These are phyloP conservation scores for Oryza punctata DNA, from an alignment of 176 grass and related monocot species.

Conservation along the genomic window DNA sequence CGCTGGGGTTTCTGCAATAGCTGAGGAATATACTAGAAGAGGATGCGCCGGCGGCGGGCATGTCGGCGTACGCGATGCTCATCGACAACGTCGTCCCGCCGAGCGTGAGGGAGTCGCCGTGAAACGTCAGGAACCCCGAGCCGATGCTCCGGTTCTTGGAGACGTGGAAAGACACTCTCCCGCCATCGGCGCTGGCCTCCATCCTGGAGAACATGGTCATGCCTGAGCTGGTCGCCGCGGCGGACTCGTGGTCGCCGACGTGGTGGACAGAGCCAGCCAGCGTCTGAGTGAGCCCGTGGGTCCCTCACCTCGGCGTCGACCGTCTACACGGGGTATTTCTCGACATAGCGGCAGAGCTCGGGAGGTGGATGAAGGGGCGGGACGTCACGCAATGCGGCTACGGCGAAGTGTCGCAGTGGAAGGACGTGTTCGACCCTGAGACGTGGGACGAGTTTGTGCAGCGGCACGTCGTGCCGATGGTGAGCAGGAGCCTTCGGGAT, in stretches of 20 bases:
- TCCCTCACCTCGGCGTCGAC: conserved; percentile 44
- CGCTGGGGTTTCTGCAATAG: conserved; percentile 37
- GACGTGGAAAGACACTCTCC: conserved; percentile 55
- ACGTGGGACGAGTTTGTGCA: conserved; percentile 55
- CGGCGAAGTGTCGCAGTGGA: conserved; percentile 61
- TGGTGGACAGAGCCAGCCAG: conserved; percentile 44
- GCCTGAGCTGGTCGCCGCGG: conserved; percentile 54
- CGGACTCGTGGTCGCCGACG: conserved; percentile 61
- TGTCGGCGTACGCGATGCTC: conserved; percentile 62
- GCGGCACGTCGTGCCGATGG: conserved; percentile 44
- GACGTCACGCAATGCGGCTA: conserved; percentile 34
- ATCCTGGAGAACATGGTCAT: conserved; percentile 57
- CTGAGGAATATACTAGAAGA: conserved; percentile 45
- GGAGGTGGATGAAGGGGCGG: conserved; percentile 41
- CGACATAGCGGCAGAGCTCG: conserved; percentile 55
- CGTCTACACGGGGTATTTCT: conserved; percentile 42
- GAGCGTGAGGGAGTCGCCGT: conserved; percentile 34
- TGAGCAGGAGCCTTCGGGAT: conserved; percentile 39
- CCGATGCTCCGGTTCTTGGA: conserved; percentile 64
- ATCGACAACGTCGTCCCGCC: conserved; percentile 52
- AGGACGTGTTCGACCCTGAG: conserved; percentile 52
- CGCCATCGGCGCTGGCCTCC: conserved; percentile 37
- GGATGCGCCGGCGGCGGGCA: background rate
- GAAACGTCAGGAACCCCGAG: conserved; percentile 49
- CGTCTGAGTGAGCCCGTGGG: conserved; percentile 58